Evolutionary conservation across 176 grass and related monocot genomes (phyloP), one percentile per base, ranked within the genome.

Genomic region (Avena eriantha): DNA sequence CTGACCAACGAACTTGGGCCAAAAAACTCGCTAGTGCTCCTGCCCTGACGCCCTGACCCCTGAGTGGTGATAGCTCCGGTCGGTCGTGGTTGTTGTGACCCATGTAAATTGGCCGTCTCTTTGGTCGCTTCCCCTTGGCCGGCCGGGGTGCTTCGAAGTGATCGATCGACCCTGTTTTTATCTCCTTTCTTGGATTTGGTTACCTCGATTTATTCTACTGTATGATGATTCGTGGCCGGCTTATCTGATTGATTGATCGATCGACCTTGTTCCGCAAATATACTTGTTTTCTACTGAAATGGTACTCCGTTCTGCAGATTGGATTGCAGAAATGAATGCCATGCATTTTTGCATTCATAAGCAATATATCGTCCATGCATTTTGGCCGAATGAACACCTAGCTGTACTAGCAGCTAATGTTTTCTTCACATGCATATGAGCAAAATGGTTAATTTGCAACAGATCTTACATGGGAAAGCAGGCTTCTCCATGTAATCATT

Each of bases 121-220:
- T 85, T 85, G 73, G 73, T 69, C 21, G 22, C 74, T 57, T 86
- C 61, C 49, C 15, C 75, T 86, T 79, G 84, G 48, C 34, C 1
- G 84, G 48, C 34, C 1, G 16, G 15, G 18, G 8, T 15, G 73
- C 74, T 55, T 53, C 21, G 21, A 66, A 4, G 45, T 3, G 47
- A 53, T 73, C 36, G 54, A 22, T 41, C 33, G 5, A 24, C 35
- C 17, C 54, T 18, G 17, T 2, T 46, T 80, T 65, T n/a, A 15
- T n/a, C 15, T 36, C 29, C 16, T 26, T 63, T 72, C 22, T 4
- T 50, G 23, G 19, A 24, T 53, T 17, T 35, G 21, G 50, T 57
- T 78, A 36, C 76, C 51, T 8, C 13, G 5, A 6, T 24, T 26
- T 26, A 63, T 24, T 29, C 29, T 29, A 29, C 29, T 61, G 1